A percentile compares a stretch with the other conserved stretches of the same genome.
Evolutionary conservation across 352 stramenopile species (phyloP).

Genomic region (Pythium periplocum): DNA sequence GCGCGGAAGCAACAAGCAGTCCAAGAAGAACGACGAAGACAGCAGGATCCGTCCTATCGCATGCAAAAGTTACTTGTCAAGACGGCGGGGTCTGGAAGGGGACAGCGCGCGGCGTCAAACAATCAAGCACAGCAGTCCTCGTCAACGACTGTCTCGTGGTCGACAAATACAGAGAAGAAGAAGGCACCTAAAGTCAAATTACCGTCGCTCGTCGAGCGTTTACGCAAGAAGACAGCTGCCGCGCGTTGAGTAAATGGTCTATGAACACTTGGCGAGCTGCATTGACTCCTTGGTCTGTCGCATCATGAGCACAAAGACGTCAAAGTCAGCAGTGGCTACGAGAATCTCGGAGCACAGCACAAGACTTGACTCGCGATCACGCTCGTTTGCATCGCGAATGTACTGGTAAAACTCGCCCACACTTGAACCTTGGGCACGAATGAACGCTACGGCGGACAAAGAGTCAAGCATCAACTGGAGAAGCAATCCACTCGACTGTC

Average conservation of each 20-base stretch:
- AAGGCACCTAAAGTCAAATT: slow-evolving; percentile 56
- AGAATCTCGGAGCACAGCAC: slow-evolving; percentile 75
- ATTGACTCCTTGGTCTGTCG: slow-evolving; percentile 71
- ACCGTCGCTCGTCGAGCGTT: slow-evolving; percentile 63
- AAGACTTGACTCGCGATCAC: slow-evolving; percentile 51
- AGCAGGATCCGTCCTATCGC: slow-evolving; percentile 50
- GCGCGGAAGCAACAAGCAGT: slow-evolving; percentile 38
- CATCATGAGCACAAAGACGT: slow-evolving; percentile 84
- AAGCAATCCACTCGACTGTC: no score
- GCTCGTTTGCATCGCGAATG: slow-evolving; percentile 48
- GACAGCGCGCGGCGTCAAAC: neutral
- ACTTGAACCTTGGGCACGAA: slow-evolving; percentile 46
- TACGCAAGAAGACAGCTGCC: slow-evolving; percentile 60
- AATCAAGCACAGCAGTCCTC: slow-evolving; percentile 5
- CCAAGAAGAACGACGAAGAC: slow-evolving; percentile 26
- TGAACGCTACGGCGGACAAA: slow-evolving; percentile 35
- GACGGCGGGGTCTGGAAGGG: neutral
- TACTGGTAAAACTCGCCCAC: slow-evolving; percentile 65
- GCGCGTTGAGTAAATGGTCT: slow-evolving; percentile 19
- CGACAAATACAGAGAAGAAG: slow-evolving; percentile 35
- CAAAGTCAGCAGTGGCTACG: slow-evolving; percentile 70
- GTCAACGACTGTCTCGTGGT: slow-evolving; percentile 32
- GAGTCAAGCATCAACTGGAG: neutral
- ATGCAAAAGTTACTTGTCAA: slow-evolving; percentile 51
- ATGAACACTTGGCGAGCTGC: slow-evolving; percentile 33